A percentile compares a stretch with the other conserved stretches of the same genome.
Evolutionary conservation across 108 stramenopile species (phyloP).

Genomic region (Fragilariopsis cylindrus): DNA sequence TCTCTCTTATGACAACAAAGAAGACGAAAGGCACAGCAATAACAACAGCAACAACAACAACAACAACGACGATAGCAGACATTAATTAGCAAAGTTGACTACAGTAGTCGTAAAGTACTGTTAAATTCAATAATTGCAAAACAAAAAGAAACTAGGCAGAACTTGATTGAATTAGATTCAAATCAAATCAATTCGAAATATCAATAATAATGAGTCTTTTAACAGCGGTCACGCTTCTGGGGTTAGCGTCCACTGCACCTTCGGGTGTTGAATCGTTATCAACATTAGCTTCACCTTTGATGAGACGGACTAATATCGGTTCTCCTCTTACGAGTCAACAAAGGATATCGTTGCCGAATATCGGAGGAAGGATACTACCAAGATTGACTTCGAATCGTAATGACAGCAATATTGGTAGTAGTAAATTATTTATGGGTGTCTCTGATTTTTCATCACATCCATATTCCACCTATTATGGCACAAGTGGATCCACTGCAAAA

Average conservation of each 20-base stretch:
- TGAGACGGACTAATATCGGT: neutral
- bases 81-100: too few relatives aligned
- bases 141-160: too few relatives aligned
- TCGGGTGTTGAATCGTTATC: constrained; percentile 12
- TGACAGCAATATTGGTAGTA: neutral
- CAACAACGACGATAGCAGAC: too few relatives aligned
- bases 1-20: too few relatives aligned
- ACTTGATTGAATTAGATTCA: too few relatives aligned
- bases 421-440: neutral
- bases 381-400: neutral
- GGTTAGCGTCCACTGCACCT: constrained; percentile 14
- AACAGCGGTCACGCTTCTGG: constrained; percentile 12
- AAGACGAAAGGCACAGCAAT: too few relatives aligned
- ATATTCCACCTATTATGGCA: constrained; percentile 12
- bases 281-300: neutral
- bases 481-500: constrained; percentile 11
- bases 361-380: neutral
- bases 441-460: constrained; percentile 20
- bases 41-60: too few relatives aligned
- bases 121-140: too few relatives aligned
- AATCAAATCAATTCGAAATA: too few relatives aligned
- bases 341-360: neutral
- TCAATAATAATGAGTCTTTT: constrained; percentile 8
- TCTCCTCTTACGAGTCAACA: neutral
- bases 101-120: too few relatives aligned